Evolutionary conservation across 805 yeast species (phyloP), one percentile per base, ranked within the genome.

Genomic region (Candida ascalaphidarum): DNA sequence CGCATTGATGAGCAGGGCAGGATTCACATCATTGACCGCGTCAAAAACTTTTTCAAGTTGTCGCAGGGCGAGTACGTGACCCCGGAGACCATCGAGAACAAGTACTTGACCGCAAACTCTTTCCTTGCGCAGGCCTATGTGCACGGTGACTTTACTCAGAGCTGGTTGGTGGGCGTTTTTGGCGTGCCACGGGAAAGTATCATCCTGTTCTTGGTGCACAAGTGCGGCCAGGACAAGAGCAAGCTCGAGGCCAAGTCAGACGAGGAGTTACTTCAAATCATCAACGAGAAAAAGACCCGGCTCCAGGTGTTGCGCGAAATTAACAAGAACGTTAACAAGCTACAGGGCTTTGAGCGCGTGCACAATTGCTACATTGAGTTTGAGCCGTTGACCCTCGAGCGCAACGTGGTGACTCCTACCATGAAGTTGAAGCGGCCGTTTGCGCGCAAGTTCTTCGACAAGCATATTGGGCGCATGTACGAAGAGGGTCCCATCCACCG

Each of bases 391-490:
- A 39, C 39, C 13, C 32, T 46, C 20, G 51, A 45, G 21, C 23
- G 50, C 15, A 43, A 48, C 27, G 41, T 48, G 15, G 32, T 50
- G 15, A 50, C 56, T 7, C 54, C 56, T 11, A 50, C 56, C 7
- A 38, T 51, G 20, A 41, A 41, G 31, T 36, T 73, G 29, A 72
- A 71, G 48, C 56, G 82, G 33, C 52, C 65, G 2, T 55, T 58
- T 16, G 74, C 77, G 1, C 61, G 61, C 22, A 60, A 61, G 42
- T 54, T 50, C 20, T 74, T 65, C 42, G 45, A 51, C 23, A 38
- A 45, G 7, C 58, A 52, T 17, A 50, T 75, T 23, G 58, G 58
- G 15, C 39, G 34, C 5, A 44, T 75, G 54, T 75, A 75, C 32
- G 26, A 30, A 14, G 77, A 74, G 37, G 78, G 78, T 3, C 26